Evolutionary conservation across 495 filamentous ascomycete genomes (phyloP), one percentile per base, ranked within the genome.

Genomic region (Hypoxylon subgilvum): DNA sequence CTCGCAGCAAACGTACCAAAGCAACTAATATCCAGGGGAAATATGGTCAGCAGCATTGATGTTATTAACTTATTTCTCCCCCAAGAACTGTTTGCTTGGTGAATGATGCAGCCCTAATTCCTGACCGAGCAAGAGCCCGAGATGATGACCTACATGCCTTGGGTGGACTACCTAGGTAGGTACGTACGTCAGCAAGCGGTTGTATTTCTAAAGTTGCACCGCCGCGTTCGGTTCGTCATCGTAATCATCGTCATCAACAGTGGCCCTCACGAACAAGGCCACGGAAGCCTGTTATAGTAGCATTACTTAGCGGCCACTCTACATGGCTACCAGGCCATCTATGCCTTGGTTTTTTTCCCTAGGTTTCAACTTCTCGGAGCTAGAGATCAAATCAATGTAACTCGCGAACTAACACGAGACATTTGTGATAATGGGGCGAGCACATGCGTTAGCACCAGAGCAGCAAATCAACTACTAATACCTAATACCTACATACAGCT

Each of bases 351-450:
- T 62, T 63, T 34, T 34, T 12, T 12, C 6, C 9, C 8, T n/a
- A n/a, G n/a, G n/a, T 58, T 63, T 63, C 60, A 58, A 58, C 60
- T 45, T 16, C 4, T 57, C 59, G 47, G 52, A 35, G 52, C 56
- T 41, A 56, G 42, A 51, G 40, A 51, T 40, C 14, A 45, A n/a
- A 46, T 56, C 23, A 27, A 8, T 8, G 49, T 36, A 55, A 55
- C 32, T 56, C 32, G 52, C 21, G 31, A 49, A 46, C 53, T 46
- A 52, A 65, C 63, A 66, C 68, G 65, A 68, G 65, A 69, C 59
- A 60, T 55, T 64, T 68, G 68, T 68, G 65, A 68, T 62, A 32
- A 65, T 39, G 54, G 62, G 57, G 49, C 54, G 59, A 60, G 65
- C 49, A 66, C 62, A 70, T 70, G 65, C 54, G 47, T 48, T 63